Evolutionary conservation across 345 rosid species (phyloP), one percentile per base, ranked within the genome.

Genomic region (Kandelia obovata): DNA sequence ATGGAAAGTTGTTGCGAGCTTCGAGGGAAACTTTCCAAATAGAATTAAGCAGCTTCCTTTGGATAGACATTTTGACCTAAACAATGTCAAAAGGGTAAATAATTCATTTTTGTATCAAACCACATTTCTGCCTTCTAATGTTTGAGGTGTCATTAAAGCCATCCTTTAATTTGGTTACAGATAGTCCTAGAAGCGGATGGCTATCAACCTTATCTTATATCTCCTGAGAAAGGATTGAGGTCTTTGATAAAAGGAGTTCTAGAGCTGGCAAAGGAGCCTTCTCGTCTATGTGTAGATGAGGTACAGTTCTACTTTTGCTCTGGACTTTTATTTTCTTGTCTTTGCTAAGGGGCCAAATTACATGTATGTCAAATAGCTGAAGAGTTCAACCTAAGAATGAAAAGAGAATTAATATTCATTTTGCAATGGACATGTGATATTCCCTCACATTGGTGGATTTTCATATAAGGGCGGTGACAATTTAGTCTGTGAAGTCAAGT

Each of bases 171-270:
- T 67, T 65, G 70, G 58, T 35, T 27, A 76, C 83, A 92, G 99
- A 84, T 92, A 79, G 99, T 96, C 56, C 79, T 96, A 67, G 98
- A 96, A 77, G 97, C 98, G 61, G 98, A 96, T 85, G 99, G 99
- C 71, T 96, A 96, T 83, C 99, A 96, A 72, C 99, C 99, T 26
- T 96, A 96, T 83, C 95, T 96, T 70, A 92, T 96, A 83, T 92
- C 98, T 59, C 99, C 99, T 5, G 99, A 96, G 85, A 96, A 92
- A 84, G 99, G 99, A 69, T 81, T 96, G 76, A 82, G 99, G 72
- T 96, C 99, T 62, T 81, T 96, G 68, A 96, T 96, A 80, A 96
- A 96, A 86, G 83, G 87, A 77, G 99, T 96, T 56, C 85, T 96
- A 21, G 99, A 96, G 82, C 74, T 92, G 79, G 99, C 99, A 71